phyloP scores from a whole-genome alignment of 208 protist genomes.

The Porcisia deanei region DNA sequence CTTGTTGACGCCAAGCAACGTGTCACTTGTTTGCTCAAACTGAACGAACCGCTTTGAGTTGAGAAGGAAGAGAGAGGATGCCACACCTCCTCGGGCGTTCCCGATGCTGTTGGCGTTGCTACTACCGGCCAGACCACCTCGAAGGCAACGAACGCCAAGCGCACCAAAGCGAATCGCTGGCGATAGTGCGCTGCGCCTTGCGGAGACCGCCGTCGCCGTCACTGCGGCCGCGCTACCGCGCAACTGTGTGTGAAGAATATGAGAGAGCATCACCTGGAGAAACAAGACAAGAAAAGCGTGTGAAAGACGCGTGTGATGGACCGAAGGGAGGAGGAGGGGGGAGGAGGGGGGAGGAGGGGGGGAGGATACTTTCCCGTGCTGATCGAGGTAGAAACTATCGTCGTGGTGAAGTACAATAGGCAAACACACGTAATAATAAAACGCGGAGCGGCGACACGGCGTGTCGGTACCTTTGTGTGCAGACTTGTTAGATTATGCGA shows the following conservation, averaged over 20 bases:
- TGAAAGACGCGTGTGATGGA: not conserved
- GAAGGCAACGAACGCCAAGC: not conserved
- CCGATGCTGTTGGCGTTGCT: not conserved
- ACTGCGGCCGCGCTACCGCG: not conserved
- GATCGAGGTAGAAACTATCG: too few species aligned
- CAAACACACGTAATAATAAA: too few species aligned
- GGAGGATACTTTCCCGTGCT: too few species aligned
- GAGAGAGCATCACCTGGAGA: conserved; percentile 21
- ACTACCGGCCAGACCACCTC: not conserved
- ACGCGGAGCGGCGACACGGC: too few species aligned
- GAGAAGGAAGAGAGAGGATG: not conserved
- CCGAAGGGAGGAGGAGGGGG: too few species aligned
- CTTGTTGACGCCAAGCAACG: conserved; percentile 72
- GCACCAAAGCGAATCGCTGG: conserved; percentile 4
- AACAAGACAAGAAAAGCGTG: not conserved
- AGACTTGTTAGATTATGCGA: not conserved
- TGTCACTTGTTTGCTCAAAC: conserved; percentile 76
- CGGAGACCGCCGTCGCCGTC: not conserved
- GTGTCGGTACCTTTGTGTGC: not conserved
- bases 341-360: too few species aligned
- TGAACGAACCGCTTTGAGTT: conserved; percentile 49
- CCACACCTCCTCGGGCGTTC: not conserved
- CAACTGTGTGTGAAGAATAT: conserved; percentile 13
- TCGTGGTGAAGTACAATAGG: too few species aligned
- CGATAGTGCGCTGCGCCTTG: not conserved